A percentile compares a stretch with the other conserved stretches of the same genome.
Conservation (phyloP, 768 basidiomycete genomes). For the Candolleomyces aberdarensis region DNA sequence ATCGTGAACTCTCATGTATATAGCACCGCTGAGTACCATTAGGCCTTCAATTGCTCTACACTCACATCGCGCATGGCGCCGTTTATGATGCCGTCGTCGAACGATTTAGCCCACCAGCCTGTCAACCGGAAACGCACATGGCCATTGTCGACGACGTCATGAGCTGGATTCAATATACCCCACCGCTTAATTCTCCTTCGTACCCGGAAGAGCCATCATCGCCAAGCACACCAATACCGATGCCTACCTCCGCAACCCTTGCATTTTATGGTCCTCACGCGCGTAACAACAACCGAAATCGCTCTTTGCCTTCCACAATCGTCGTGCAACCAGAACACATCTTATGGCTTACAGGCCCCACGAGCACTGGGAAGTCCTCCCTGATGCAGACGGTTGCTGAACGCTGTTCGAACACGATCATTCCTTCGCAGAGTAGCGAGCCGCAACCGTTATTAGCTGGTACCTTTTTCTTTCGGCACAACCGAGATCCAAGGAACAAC, state of each 20-base stretch:
- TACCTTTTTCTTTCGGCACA: slow-evolving; percentile 1
- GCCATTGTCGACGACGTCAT: slow-evolving; percentile 5
- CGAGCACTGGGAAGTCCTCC: neutral
- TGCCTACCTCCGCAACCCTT: neutral
- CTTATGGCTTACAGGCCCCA: neutral
- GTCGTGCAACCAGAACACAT: neutral
- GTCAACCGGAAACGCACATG: neutral
- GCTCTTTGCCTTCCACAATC: neutral
- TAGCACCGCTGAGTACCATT: neutral
- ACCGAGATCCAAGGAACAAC: neutral
- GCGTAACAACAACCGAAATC: neutral
- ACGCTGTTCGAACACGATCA: neutral
- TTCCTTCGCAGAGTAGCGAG: neutral
- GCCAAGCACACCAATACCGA: neutral
- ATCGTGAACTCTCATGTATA: neutral
- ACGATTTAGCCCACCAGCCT: neutral
- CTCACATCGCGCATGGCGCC: slow-evolving; percentile 2
- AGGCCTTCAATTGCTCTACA: slow-evolving; percentile 1
- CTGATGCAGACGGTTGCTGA: slow-evolving; percentile 3
- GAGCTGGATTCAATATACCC: slow-evolving; percentile 2
- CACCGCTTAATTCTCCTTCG: neutral
- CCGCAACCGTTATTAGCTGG: neutral
- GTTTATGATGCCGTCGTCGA: slow-evolving; percentile 1
- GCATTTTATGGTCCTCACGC: slow-evolving; percentile 1
- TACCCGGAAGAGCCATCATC: neutral